Base-by-base conservation (phyloP, 352 stramenopile genomes). In the Phytophthora brassicae region DNA sequence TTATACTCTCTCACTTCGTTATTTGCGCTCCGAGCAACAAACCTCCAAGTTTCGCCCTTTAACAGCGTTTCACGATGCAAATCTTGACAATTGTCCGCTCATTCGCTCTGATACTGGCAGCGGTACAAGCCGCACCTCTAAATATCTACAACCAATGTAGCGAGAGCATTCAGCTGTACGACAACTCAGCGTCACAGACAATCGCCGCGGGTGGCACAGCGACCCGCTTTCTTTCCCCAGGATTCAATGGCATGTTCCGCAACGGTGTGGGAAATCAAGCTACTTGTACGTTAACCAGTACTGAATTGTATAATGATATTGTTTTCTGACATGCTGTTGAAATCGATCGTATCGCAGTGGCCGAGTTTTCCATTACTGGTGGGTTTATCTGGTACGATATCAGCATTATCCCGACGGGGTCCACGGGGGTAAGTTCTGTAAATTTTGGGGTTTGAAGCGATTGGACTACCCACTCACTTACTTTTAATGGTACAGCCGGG, bases 171-270 rank as follows among this genome's bases (percentile, higher is more conserved):
- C 45, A 75, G 47, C 56, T 89, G 14, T 86, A 84, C 62, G 77
- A 89, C 64, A 89, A 89, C 68, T 67, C 31, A 24, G 64, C 55
- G 16, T 77, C 73, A 4, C 64, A 80, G 54, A 69, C 53, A 23
- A 59, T 89, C 43, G 73, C 68, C 0, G 16, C 66, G 0, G 77
- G 75, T 38, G 53, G 49, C 29, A 79, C 67, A 17, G 79, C 68
- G 11, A 64, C 60, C 8, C 65, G 69, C 5, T 66, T 64, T 17
- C 70, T 88, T 14, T 13, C 63, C 9, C 41, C 48, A 14, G 75
- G 75, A 11, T 87, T 74, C 49, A 71, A 62, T 53, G 75, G 72
- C 65, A 88, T 90, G 78, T 90, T 88, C 51, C 81, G 81, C 63
- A 71, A 88, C 43, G 75, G 77, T 45, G 41, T 51, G 12, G 58